These are phyloP conservation scores for Blastobotrys persicus DNA, from an alignment of 1,139 yeast species.

Conservation along the genomic window DNA sequence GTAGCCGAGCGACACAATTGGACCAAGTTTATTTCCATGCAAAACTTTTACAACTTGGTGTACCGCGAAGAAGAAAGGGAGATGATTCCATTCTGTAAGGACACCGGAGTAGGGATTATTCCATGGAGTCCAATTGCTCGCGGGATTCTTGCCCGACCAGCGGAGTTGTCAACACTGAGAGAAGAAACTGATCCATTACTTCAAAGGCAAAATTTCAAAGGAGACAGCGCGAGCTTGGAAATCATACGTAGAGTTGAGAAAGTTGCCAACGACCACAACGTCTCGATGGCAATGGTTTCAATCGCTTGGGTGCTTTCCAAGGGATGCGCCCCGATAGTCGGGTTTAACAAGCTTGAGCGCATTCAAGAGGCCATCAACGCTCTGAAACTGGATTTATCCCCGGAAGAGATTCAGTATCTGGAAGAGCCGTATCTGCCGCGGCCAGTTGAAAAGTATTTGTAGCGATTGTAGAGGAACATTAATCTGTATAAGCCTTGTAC, in stretches of 20 bases:
- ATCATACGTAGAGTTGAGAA: slow-evolving; percentile 53
- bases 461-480: background rate
- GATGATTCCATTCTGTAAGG: slow-evolving; percentile 53
- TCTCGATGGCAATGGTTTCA: slow-evolving; percentile 54
- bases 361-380: slow-evolving; percentile 54
- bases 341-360: slow-evolving; percentile 49
- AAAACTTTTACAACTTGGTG: slow-evolving; percentile 53
- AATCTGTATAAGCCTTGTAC: too few relatives aligned
- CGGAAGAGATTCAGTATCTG: slow-evolving; percentile 46
- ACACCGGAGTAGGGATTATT: slow-evolving; percentile 47
- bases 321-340: slow-evolving; percentile 57
- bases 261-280: slow-evolving; percentile 47
- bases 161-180: slow-evolving; percentile 13
- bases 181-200: slow-evolving; percentile 15
- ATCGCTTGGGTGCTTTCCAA: slow-evolving; percentile 55
- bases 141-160: slow-evolving; percentile 48
- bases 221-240: slow-evolving; percentile 23
- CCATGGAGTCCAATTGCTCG: slow-evolving; percentile 55
- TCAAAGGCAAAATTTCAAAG: background rate
- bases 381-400: slow-evolving; percentile 43
- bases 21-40: slow-evolving; percentile 60
- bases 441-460: background rate
- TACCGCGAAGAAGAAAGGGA: slow-evolving; percentile 62
- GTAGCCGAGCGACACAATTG: slow-evolving; percentile 52
- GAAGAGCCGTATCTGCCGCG: slow-evolving; percentile 47